Conservation (phyloP, 2,329 filamentous ascomycete genomes). For the Sarocladium kiliense region DNA sequence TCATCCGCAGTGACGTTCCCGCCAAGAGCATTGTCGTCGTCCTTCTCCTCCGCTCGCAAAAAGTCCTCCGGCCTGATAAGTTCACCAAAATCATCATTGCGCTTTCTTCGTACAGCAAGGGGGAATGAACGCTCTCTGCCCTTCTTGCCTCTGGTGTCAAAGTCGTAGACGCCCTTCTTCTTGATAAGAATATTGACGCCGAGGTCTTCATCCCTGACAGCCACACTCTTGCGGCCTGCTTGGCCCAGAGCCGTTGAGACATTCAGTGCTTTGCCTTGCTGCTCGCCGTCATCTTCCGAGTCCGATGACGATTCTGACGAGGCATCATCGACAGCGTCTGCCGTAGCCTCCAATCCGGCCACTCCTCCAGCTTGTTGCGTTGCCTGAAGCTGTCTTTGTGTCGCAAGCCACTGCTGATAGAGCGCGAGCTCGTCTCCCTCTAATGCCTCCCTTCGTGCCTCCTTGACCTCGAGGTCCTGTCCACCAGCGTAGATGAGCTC, state of each 20-base stretch:
- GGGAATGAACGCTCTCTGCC: slow-evolving; percentile 92
- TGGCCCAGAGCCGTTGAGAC: slow-evolving; percentile 82
- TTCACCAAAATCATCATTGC: slow-evolving; percentile 89
- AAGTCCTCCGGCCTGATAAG: slow-evolving; percentile 92
- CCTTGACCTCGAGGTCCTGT: slow-evolving; percentile 53
- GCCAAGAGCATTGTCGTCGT: slow-evolving; percentile 61
- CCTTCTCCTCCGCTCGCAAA: slow-evolving; percentile 84
- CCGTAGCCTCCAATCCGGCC: slow-evolving; percentile 62
- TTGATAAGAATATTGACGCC: slow-evolving; percentile 88
- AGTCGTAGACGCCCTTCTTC: slow-evolving; percentile 88
- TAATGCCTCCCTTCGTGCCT: slow-evolving; percentile 59
- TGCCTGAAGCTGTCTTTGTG: slow-evolving; percentile 80
- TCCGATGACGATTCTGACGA: slow-evolving; percentile 82
- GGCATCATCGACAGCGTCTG: slow-evolving; percentile 72
- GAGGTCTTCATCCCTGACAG: slow-evolving; percentile 81
- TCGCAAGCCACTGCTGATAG: slow-evolving; percentile 90
- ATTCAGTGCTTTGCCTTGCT: slow-evolving; percentile 88
- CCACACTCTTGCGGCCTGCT: slow-evolving; percentile 77
- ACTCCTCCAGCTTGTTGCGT: slow-evolving; percentile 68
- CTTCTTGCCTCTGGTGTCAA: slow-evolving; percentile 84
- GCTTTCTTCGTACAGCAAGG: slow-evolving; percentile 70
- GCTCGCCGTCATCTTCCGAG: slow-evolving; percentile 83
- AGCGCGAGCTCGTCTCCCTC: slow-evolving; percentile 70
- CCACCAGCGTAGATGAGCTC: slow-evolving; percentile 64
- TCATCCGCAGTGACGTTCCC: slow-evolving; percentile 36